Base-by-base conservation (phyloP, 1,284 basidiomycete species). In the Ceratobasidium sp. region DNA sequence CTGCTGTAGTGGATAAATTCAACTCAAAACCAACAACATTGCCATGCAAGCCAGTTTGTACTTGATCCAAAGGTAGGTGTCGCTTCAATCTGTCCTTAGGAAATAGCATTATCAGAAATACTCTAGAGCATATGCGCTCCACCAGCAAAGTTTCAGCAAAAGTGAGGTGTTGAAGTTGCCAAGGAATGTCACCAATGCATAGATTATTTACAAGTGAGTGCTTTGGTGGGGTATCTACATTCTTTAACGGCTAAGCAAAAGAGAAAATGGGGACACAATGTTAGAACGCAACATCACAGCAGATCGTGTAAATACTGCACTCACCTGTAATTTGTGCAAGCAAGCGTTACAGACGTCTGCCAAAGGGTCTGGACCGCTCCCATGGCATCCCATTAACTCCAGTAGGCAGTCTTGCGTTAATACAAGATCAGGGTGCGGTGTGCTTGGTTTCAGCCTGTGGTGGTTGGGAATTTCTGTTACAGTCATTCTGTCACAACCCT, bases 171-270 rank as follows among this genome's bases (percentile, higher is more conserved):
- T 78, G 1, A 0, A 86, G 79, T 23, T 82, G 80, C 10, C 56
- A 51, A 0, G 85, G 85, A 15, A 85, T 71, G 7, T 80, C 71
- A 0, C 86, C 85, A 58, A 86, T 83, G 85, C 86, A 86, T 79
- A 86, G 80, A 15, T 82, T 77, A 71, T 86, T 87, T n/a, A 83
- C 84, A 0, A 86, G 80, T 2, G 83, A 80, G n/a, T 83, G 80
- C 12, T 73, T 80, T 9, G 84, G 83, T 3, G 67, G 64, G 9
- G 10, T 51, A 20, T 33, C 33, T 33, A 33, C 33, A 20, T 51
- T 20, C 49, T 51, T 51, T 5, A 20, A 20, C n/a, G 49, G 18
- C n/a, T 33, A 33, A 33, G 33, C 33, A 33, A 33, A 33, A 33
- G 33, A 33, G n/a, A 13, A 15, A 51, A 18, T 20, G 18, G 33